Base-by-base conservation (phyloP, 306 rosid genomes). In the Vicia villosa region DNA sequence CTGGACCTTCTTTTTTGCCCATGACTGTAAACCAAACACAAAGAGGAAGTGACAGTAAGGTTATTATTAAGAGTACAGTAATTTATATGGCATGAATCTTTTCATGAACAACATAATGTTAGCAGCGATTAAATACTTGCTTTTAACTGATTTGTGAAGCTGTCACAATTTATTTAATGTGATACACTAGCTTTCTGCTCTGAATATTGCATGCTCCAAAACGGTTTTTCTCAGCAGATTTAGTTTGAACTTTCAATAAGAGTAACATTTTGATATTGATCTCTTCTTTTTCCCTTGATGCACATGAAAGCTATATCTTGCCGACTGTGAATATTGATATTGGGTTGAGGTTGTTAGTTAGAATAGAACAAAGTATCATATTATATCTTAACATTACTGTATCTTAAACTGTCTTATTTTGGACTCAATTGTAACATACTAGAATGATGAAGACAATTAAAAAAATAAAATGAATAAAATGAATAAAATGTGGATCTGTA, bases 251-350 rank as follows among this genome's bases (percentile, higher is more conserved):
- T 37, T 38, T 63, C 17, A n/a, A 17, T 73, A 8, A 12, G 15
- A 46, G 2, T 1, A 32, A 14, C 50, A 32, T 67, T 67, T 75
- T 66, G 74, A 41, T 65, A 19, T 61, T 52, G 43, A 13, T 54
- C 51, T 14, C 62, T 26, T 15, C 15, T 3, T 37, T 50, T 15
- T 66, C 45, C 66, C 45, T 70, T 34, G 46, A 57, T 72, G 46
- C 59, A 42, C 41, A 20, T 24, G 32, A 37, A 28, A 60, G 24
- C 40, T 72, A 19, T 15, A 19, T 42, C 34, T 52, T 79, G 55
- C 74, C 41, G 57, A 34, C 16, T 60, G 51, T 60, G n/a, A n/a
- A n/a, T n/a, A n/a, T n/a, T n/a, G 59, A 22, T 67, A 6, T 67
- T 51, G 62, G 28, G 15, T 73, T 16, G 54, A 30, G 62, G 47